Evolutionary conservation across 768 basidiomycete species (phyloP), one percentile per base, ranked within the genome.

Genomic region (Hypholoma sublateritium): DNA sequence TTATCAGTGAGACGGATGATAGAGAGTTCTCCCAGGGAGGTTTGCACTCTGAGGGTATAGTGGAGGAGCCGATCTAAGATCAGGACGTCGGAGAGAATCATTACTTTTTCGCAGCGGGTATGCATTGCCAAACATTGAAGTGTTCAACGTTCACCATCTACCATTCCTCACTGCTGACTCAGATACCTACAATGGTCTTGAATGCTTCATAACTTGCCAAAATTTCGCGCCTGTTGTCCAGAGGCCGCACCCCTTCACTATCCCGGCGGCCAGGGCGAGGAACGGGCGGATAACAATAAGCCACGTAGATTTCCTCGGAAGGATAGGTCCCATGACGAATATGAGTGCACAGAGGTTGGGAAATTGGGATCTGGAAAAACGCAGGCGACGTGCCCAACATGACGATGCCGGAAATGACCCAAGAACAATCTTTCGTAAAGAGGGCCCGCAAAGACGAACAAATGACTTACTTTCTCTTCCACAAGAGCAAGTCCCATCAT

Each of bases 131-230:
- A 32, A 32, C 28, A 32, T 32, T 32, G 28, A 32, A 32, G 28
- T n/a, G n/a, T n/a, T n/a, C n/a, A n/a, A n/a, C n/a, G n/a, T n/a
- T n/a, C n/a, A n/a, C n/a, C n/a, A 7, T 28, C 25, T 28, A 28
- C 3, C 7, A 3, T 28, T 28, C 3, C 25, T 28, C 7, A 28
- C 25, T 28, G 25, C 3, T 32, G 28, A 41, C 7, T 50, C 9
- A 52, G 24, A 52, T 52, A 25, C 50, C 50, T 7, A 52, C 16
- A 44, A 59, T 58, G 9, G 41, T 41, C 58, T 70, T 72, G 59
- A 74, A 72, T n/a, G 70, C 72, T 54, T 74, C 68, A 58, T 61
- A 72, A 53, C 71, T 73, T 1, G 16, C 55, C 50, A 72, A 46
- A 24, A 72, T 67, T 19, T 50, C 36, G 3, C 45, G 39, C 54